Conservation (phyloP, 2,329 filamentous ascomycete genomes). For the Rutstroemia sp. region DNA sequence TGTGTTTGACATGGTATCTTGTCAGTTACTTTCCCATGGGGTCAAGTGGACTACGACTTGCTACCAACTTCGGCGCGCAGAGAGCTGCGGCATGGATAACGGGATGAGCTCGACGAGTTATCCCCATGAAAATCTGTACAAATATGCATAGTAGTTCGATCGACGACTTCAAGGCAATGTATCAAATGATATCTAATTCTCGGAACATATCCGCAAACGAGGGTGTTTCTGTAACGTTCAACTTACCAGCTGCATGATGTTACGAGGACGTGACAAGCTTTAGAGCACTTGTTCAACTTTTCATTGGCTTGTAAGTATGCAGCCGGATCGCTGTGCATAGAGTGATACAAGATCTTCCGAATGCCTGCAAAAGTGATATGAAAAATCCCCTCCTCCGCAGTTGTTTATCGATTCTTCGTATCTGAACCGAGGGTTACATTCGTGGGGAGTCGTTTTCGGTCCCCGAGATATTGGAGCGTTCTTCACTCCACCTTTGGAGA, state of each 20-base stretch:
- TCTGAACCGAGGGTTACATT: background rate
- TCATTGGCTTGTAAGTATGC: background rate
- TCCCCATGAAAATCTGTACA: background rate
- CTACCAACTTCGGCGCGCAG: constrained; percentile 76
- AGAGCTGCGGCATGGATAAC: constrained; percentile 85
- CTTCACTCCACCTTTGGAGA: no score
- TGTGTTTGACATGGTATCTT: constrained; percentile 82
- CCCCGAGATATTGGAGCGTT: no score
- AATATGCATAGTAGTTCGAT: background rate
- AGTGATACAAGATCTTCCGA: constrained; percentile 4
- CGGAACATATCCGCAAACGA: constrained; percentile 3
- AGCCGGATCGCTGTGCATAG: background rate
- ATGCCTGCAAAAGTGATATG: constrained; percentile 4
- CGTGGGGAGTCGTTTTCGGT: no score
- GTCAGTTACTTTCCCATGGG: constrained; percentile 99
- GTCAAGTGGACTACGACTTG: constrained; percentile 76
- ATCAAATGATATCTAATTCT: constrained; percentile 1
- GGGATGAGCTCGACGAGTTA: constrained; percentile 40
- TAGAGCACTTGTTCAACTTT: background rate
- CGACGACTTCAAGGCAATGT: background rate
- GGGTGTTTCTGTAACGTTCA: background rate
- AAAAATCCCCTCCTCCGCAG: no score
- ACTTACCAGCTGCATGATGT: background rate
- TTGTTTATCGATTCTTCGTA: background rate
- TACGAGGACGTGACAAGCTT: constrained; percentile 1